These are phyloP conservation scores for Centella asiatica DNA, from an alignment of 129 eudicot species.

Conservation along the genomic window DNA sequence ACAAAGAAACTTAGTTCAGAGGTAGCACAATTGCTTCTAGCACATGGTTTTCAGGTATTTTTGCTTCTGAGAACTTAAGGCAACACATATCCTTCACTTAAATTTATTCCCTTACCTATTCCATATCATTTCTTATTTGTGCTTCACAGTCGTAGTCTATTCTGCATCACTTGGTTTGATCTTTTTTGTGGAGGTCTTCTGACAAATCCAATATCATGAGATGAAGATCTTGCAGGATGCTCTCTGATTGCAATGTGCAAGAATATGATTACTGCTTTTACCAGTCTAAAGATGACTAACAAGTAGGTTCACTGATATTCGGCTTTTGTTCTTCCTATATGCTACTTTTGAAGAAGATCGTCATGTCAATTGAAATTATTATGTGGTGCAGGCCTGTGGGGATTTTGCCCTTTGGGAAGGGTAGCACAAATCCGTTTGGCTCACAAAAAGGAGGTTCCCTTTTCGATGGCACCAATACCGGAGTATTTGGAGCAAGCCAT, in stretches of 20 bases:
- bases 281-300: constrained; percentile 42
- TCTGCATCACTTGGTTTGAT: no score
- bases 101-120: neutral
- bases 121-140: no score
- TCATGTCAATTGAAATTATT: neutral
- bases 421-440: no score
- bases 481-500: no score
- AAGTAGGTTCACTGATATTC: constrained; percentile 32
- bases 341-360: neutral
- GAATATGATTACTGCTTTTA: constrained; percentile 54
- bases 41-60: constrained; percentile 90
- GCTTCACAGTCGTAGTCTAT: no score
- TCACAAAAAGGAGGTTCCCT: no score
- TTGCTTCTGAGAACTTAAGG: neutral
- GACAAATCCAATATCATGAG: neutral
- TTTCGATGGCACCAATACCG: no score
- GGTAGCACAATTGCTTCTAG: constrained; percentile 61
- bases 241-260: constrained; percentile 53
- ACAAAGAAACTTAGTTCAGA: constrained; percentile 55
- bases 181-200: no score
- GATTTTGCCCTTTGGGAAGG: constrained; percentile 48
- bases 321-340: neutral
- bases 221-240: constrained; percentile 26
- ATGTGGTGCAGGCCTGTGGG: constrained; percentile 40
- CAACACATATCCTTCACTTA: neutral